These are phyloP conservation scores for Liquidambar formosana DNA, from an alignment of 164 flowering plant species.

Conservation along the genomic window DNA sequence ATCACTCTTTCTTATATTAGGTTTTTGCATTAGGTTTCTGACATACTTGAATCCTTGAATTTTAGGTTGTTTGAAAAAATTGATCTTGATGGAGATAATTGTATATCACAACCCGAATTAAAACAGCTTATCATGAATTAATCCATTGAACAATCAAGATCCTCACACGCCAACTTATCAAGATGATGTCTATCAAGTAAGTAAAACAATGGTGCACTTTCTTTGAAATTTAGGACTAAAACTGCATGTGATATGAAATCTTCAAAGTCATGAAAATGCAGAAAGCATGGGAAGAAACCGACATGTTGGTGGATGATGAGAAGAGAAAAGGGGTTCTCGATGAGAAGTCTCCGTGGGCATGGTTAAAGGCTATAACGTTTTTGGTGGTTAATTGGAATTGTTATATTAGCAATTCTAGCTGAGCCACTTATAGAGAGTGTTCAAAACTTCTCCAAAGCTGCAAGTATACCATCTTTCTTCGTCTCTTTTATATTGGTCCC, in stretches of 20 bases:
- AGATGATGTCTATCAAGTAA: slow-evolving; percentile 1
- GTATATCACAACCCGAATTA: slow-evolving; percentile 12
- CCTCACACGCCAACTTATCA: neutral
- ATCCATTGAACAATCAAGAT: neutral
- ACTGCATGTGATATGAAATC: too few species aligned
- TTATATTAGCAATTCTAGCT: slow-evolving; percentile 24
- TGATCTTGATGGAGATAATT: slow-evolving; percentile 14
- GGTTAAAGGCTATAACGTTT: slow-evolving; percentile 5
- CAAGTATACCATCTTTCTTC: slow-evolving; percentile 30
- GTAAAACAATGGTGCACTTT: neutral
- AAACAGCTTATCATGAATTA: slow-evolving; percentile 3
- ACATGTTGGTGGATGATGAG: neutral
- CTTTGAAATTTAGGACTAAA: neutral
- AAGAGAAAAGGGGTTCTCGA: neutral
- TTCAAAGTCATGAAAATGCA: too few species aligned
- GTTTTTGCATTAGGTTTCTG: neutral
- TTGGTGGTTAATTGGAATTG: slow-evolving; percentile 24
- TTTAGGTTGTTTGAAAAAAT: slow-evolving; percentile 17
- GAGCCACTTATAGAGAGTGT: slow-evolving; percentile 37
- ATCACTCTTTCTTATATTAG: neutral
- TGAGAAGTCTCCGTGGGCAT: neutral
- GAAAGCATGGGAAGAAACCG: slow-evolving; percentile 13
- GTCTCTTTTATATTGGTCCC: slow-evolving; percentile 34
- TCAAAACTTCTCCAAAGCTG: slow-evolving; percentile 26
- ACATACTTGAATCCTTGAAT: too few species aligned